Evolutionary conservation across 495 filamentous ascomycete species (phyloP).

Genomic region (Neurospora cerealis): DNA sequence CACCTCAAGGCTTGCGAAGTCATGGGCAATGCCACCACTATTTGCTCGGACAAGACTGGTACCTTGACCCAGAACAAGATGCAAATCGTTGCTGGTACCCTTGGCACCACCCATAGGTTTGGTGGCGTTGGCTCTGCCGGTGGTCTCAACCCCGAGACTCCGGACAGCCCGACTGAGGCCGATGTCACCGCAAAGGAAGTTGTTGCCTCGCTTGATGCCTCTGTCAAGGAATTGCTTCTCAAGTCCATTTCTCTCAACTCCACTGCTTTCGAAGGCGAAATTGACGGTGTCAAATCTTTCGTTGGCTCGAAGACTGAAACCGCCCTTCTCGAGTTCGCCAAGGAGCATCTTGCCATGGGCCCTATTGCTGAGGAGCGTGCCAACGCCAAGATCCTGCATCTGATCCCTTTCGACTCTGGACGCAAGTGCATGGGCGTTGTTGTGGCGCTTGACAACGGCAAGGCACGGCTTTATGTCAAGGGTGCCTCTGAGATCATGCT

Average conservation of each 20-base stretch:
- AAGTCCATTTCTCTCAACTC: conserved; percentile 80
- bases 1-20: conserved; percentile 89
- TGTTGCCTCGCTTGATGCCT: conserved; percentile 40
- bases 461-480: conserved; percentile 67
- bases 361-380: conserved; percentile 59
- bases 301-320: conserved; percentile 90
- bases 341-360: conserved; percentile 67
- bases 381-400: conserved; percentile 57
- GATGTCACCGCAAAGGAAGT: conserved; percentile 17
- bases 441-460: conserved; percentile 53
- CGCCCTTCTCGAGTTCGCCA: conserved; percentile 65
- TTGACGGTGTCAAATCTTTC: conserved; percentile 59
- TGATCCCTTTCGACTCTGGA: conserved; percentile 77
- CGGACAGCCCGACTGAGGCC: conserved; percentile 8
- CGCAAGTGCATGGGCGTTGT: conserved; percentile 87
- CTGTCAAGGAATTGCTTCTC: conserved; percentile 53
- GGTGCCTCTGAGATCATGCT: conserved; percentile 86
- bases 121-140: conserved; percentile 18
- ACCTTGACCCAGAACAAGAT: conserved; percentile 93
- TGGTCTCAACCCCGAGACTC: conserved; percentile 3
- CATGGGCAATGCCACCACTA: conserved; percentile 96
- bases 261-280: conserved; percentile 78
- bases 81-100: conserved; percentile 70
- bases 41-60: conserved; percentile 96
- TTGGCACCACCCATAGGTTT: conserved; percentile 60